Conservation (phyloP, 2,329 filamentous ascomycete genomes). For the Paraphaeosphaeria sporulosa region DNA sequence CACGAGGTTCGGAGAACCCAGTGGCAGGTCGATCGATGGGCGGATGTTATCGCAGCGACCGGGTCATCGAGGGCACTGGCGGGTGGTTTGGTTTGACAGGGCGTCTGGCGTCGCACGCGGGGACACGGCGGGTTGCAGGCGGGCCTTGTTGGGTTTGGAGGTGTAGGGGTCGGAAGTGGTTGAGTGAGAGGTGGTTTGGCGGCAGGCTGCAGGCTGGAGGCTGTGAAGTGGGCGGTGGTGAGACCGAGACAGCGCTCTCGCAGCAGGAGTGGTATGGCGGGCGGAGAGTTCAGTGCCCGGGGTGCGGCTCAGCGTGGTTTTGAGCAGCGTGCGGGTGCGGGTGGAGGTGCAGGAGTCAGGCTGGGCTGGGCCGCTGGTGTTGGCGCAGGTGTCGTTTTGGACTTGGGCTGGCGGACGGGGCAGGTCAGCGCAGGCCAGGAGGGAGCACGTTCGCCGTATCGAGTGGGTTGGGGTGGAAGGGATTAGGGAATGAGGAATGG, state of each 20-base stretch:
- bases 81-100: constrained; percentile 19
- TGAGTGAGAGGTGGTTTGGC: constrained; percentile 15
- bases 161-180: constrained; percentile 12
- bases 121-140: constrained; percentile 17
- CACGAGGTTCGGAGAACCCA: constrained; percentile 47
- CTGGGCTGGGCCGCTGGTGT: not conserved
- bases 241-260: constrained; percentile 26
- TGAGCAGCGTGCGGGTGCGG: constrained; percentile 35
- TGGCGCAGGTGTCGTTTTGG: constrained; percentile 13
- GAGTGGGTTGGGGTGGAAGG: constrained; percentile 11
- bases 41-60: constrained; percentile 27
- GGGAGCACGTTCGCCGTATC: constrained; percentile 5
- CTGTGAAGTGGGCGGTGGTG: constrained; percentile 17
- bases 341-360: constrained; percentile 17
- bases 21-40: constrained; percentile 33
- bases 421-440: constrained; percentile 13
- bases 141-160: too few relatives aligned
- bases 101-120: constrained; percentile 15
- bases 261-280: too few relatives aligned
- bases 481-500: constrained; percentile 11
- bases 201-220: constrained; percentile 16
- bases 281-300: constrained; percentile 8
- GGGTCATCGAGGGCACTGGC: constrained; percentile 39
- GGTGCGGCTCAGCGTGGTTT: constrained; percentile 49
- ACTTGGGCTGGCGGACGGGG: constrained; percentile 8